Base-by-base conservation (phyloP, 176 grass and related monocot genomes). In the Aegilops longissima region DNA sequence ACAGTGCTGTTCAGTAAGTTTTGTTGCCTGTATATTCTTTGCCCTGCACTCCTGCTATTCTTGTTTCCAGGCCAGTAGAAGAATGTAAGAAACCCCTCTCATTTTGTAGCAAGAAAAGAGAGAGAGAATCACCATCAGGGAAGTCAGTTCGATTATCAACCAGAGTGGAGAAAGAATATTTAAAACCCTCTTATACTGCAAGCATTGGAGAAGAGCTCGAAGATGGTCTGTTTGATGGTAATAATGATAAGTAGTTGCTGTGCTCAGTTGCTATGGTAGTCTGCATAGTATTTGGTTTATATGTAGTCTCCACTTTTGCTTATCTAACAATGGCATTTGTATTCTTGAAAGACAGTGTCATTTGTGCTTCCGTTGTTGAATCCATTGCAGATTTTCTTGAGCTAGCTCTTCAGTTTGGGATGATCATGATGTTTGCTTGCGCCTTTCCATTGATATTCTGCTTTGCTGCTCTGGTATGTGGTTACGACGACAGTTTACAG, bases 391-490 rank as follows among this genome's bases (percentile, higher is more conserved):
- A 99, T 88, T 94, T 91, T 90, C 89, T 99, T 34, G 90, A 99
- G 89, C 58, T 99, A 71, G 86, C 97, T 88, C 92, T 96, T 88
- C 94, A 99, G 73, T 99, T 99, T 80, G 97, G 97, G 80, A 96
- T 99, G 97, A 99, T 99, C 70, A 94, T 99, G 97, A 99, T 99
- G 97, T 99, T 99, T 86, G 92, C 97, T 18, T 99, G 94, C 52
- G 97, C 94, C 10, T 99, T 99, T 83, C 97, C 92, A 25, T 88
- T 94, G 82, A 89, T 99, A 85, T 99, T 99, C 85, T 99, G 97
- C 85, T 99, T 96, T 85, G 97, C 95, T 84, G 86, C 88, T 66
- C 77, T 97, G 92, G 92, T 97, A 94, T 92, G 83, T 75, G 25
- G 9, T 76, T 39, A 40, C 40, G 31, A 73, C 56, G 54, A 54